Conservation (phyloP, 257 asterid genomes). For the Solanum raphanifolium region DNA sequence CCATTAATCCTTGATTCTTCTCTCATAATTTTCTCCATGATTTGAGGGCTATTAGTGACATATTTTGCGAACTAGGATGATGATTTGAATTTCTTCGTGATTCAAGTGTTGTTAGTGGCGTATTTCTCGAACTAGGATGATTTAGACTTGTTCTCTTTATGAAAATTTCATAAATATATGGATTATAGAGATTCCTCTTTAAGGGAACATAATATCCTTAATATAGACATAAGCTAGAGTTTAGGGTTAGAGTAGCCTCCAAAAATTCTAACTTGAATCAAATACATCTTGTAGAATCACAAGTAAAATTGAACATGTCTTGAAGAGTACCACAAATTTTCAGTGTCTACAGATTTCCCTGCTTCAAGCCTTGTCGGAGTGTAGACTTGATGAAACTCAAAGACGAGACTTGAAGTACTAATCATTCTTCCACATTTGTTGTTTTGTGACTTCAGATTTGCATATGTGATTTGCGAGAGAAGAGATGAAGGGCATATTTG, state of each 20-base stretch:
- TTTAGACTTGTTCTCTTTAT: background rate
- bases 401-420: background rate
- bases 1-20: too few species aligned
- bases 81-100: background rate
- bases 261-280: background rate
- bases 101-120: background rate
- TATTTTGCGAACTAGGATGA: background rate
- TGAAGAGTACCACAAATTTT: background rate
- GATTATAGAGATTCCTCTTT: too few species aligned
- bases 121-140: too few species aligned
- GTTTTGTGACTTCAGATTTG: background rate
- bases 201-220: background rate
- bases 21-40: background rate
- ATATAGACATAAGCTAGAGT: background rate
- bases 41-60: background rate
- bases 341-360: background rate
- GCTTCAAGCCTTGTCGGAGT: background rate
- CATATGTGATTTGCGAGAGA: background rate
- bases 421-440: background rate
- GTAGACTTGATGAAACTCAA: background rate
- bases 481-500: background rate
- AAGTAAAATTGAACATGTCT: background rate
- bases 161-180: background rate
- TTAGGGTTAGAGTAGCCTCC: background rate
- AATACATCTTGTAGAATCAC: background rate